Conservation (phyloP, 2,329 filamentous ascomycete species). For the Saccharata proteae region DNA sequence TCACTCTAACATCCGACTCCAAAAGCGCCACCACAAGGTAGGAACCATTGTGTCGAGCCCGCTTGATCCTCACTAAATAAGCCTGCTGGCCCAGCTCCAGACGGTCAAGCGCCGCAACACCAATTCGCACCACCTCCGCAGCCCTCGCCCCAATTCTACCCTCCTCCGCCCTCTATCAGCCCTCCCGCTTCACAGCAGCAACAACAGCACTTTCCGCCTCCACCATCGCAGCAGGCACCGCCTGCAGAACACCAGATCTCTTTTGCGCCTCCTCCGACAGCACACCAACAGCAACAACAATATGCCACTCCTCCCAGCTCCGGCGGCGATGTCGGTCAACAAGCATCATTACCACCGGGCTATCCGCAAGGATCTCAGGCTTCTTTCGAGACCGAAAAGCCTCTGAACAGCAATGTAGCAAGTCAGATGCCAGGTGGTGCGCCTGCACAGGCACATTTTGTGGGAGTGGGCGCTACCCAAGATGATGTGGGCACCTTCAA, state of each 20-base stretch:
- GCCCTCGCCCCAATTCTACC: constrained; percentile 12
- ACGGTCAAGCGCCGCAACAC: constrained; percentile 10
- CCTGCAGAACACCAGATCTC: constrained; percentile 13
- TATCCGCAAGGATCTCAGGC: constrained; percentile 8
- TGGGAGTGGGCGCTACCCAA: constrained; percentile 48
- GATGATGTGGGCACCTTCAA: constrained; percentile 97
- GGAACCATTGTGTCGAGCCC: neutral
- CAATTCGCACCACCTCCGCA: constrained; percentile 18
- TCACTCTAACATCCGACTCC: neutral
- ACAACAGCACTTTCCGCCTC: constrained; percentile 21
- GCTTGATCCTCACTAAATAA: neutral
- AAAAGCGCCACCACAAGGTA: constrained; percentile 13
- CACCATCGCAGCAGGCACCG: constrained; percentile 20
- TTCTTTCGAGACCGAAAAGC: neutral
- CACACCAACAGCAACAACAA: constrained; percentile 16
- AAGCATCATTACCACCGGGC: constrained; percentile 17
- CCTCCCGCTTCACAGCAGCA: constrained; percentile 6
- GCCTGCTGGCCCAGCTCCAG: neutral
- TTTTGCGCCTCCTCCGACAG: constrained; percentile 20
- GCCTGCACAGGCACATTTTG: constrained; percentile 44
- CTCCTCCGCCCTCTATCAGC: constrained; percentile 9
- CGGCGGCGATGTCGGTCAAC: constrained; percentile 15
- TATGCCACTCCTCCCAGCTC: constrained; percentile 22
- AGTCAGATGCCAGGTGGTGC: constrained; percentile 24
- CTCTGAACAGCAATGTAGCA: constrained; percentile 18